These are phyloP conservation scores for Nakazawaea pomicola DNA, from an alignment of 805 yeast genomes.

Conservation along the genomic window DNA sequence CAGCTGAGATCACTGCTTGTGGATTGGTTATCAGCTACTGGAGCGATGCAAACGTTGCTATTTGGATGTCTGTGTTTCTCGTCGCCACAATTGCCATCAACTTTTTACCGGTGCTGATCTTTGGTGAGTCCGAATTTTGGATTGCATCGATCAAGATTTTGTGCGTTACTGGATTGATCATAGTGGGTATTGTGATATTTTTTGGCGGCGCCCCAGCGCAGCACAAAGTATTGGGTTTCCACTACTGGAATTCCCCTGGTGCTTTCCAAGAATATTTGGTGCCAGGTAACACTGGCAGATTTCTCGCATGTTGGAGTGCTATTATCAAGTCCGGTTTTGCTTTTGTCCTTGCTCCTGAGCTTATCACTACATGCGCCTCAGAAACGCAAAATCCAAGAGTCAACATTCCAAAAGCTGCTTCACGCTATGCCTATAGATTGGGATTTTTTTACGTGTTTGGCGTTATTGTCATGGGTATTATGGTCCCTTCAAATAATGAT, in stretches of 20 bases:
- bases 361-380: conserved; percentile 54
- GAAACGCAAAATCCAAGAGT: conserved; percentile 57
- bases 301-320: conserved; percentile 59
- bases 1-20: conserved; percentile 59
- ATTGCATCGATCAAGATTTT: conserved; percentile 59
- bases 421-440: conserved; percentile 56
- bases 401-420: conserved; percentile 58
- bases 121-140: conserved; percentile 58
- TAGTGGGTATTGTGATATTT: conserved; percentile 49
- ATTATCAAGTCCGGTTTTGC: conserved; percentile 61
- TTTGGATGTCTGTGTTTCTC: conserved; percentile 52
- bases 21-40: conserved; percentile 56
- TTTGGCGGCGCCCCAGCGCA: conserved; percentile 57
- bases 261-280: conserved; percentile 45
- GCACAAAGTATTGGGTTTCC: conserved; percentile 58
- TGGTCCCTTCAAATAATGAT: conserved; percentile 50
- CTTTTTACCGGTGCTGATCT: conserved; percentile 34
- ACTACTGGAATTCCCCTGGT: conserved; percentile 50
- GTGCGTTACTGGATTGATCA: conserved; percentile 55
- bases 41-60: conserved; percentile 52
- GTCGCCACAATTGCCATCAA: conserved; percentile 40
- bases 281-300: conserved; percentile 53
- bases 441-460: conserved; percentile 55
- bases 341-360: conserved; percentile 59
- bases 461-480: conserved; percentile 52